phyloP scores from a whole-genome alignment of 805 yeast genomes.

The Wickerhamiella kurtzmanii region DNA sequence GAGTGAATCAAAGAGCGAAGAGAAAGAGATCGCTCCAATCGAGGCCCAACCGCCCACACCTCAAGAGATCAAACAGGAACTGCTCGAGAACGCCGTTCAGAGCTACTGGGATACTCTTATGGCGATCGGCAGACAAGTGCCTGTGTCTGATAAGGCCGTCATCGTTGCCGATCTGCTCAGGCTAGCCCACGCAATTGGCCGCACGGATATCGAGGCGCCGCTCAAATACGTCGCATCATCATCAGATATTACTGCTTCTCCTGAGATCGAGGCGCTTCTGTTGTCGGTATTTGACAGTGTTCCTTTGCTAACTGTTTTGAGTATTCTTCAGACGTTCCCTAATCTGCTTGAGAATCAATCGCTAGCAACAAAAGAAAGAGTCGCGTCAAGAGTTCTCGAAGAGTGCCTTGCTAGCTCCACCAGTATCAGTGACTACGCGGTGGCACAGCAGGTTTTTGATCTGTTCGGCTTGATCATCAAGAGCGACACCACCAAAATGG shows the following conservation, averaged over 20 bases:
- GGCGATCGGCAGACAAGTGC: neutral
- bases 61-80: slow-evolving; percentile 5
- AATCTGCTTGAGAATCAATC: slow-evolving; percentile 43
- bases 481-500: slow-evolving; percentile 29
- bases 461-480: slow-evolving; percentile 43
- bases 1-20: neutral
- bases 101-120: neutral
- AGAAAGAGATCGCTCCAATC: no score
- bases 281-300: slow-evolving; percentile 24
- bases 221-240: neutral
- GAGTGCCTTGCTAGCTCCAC: slow-evolving; percentile 34
- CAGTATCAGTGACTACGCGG: slow-evolving; percentile 32
- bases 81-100: slow-evolving; percentile 9
- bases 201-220: neutral
- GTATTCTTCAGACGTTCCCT: slow-evolving; percentile 34
- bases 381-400: slow-evolving; percentile 50
- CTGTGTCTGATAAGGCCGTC: slow-evolving; percentile 6
- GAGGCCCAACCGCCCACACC: neutral
- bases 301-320: slow-evolving; percentile 24
- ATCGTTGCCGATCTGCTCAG: slow-evolving; percentile 6
- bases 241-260: neutral
- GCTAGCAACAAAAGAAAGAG: slow-evolving; percentile 36
- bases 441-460: slow-evolving; percentile 47
- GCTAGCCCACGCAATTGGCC: slow-evolving; percentile 1
- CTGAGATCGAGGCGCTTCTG: slow-evolving; percentile 20